A percentile compares a stretch with the other conserved stretches of the same genome.
Conservation (phyloP, 495 filamentous ascomycete species). For the Penicillium dipodomyicola region DNA sequence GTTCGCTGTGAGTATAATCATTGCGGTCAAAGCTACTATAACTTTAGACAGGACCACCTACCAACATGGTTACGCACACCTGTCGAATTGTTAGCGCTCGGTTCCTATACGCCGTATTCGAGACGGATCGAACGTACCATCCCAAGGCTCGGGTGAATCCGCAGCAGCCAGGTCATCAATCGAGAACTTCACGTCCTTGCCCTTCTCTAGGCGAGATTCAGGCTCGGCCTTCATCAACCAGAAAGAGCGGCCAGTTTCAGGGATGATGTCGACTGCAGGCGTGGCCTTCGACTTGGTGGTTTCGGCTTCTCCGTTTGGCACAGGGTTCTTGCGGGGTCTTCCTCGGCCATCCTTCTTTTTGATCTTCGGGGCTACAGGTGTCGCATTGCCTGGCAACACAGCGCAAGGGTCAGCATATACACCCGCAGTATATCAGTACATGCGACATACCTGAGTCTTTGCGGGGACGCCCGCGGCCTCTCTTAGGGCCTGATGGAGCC, state of each 20-base stretch:
- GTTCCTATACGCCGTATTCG: not conserved
- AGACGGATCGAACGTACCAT: constrained; percentile 51
- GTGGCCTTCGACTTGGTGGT: constrained; percentile 17
- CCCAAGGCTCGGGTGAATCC: constrained; percentile 80
- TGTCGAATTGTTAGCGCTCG: constrained; percentile 28
- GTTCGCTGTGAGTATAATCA: constrained; percentile 19
- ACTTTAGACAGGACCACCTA: constrained; percentile 26
- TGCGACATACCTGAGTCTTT: constrained; percentile 29
- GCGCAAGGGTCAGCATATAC: constrained; percentile 8
- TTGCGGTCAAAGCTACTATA: constrained; percentile 10
- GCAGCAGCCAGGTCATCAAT: constrained; percentile 81
- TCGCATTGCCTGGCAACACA: not conserved
- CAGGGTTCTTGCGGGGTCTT: constrained; percentile 29
- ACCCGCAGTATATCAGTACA: not conserved
- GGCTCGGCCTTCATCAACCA: constrained; percentile 98
- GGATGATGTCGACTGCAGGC: constrained; percentile 7
- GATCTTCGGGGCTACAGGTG: constrained; percentile 4
- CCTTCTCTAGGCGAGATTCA: constrained; percentile 79
- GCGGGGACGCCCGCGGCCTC: constrained; percentile 29
- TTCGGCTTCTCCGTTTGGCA: constrained; percentile 16
- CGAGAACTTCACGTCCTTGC: constrained; percentile 84
- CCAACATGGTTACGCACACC: constrained; percentile 58
- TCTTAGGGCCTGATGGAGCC: constrained; percentile 12
- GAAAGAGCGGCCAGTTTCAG: constrained; percentile 48
- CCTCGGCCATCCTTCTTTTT: constrained; percentile 23